These are phyloP conservation scores for Clavispora phyllophila DNA, from an alignment of 805 yeast genomes.

Conservation along the genomic window DNA sequence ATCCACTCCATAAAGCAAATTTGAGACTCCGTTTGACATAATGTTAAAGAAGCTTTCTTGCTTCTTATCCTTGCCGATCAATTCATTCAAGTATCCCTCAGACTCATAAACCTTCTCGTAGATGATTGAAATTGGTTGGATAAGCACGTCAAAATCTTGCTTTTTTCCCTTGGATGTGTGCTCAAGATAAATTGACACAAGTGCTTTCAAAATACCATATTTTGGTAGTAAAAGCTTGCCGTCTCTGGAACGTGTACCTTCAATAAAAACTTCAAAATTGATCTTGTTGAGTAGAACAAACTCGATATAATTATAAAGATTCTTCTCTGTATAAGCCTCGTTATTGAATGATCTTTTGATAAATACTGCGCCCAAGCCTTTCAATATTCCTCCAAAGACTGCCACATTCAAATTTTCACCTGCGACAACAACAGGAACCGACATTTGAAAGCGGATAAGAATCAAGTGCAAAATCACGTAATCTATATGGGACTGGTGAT, in stretches of 20 bases:
- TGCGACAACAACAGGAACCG: conserved; percentile 55
- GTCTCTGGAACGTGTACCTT: conserved; percentile 62
- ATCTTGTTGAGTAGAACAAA: conserved; percentile 44
- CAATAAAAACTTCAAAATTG: conserved; percentile 56
- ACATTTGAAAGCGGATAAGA: conserved; percentile 47
- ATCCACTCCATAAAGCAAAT: conserved; percentile 18
- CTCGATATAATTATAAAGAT: conserved; percentile 44
- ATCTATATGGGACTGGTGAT: conserved; percentile 60
- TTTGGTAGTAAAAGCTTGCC: conserved; percentile 62
- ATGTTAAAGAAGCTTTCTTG: conserved; percentile 44
- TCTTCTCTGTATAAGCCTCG: conserved; percentile 42
- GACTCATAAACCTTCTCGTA: conserved; percentile 57
- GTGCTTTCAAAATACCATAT: conserved; percentile 53
- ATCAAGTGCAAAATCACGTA: conserved; percentile 54
- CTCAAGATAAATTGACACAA: conserved; percentile 41
- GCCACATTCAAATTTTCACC: conserved; percentile 65
- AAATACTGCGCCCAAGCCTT: conserved; percentile 51
- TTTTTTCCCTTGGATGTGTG: conserved; percentile 24
- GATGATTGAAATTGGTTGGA: conserved; percentile 54
- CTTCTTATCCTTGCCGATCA: conserved; percentile 52
- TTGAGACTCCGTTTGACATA: conserved; percentile 29
- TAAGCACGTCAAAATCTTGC: conserved; percentile 25
- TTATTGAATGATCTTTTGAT: conserved; percentile 47
- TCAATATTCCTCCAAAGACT: conserved; percentile 45
- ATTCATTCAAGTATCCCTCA: conserved; percentile 50